These are phyloP conservation scores for Aschersonia sp. DNA, from an alignment of 2,329 filamentous ascomycete genomes.

Conservation along the genomic window DNA sequence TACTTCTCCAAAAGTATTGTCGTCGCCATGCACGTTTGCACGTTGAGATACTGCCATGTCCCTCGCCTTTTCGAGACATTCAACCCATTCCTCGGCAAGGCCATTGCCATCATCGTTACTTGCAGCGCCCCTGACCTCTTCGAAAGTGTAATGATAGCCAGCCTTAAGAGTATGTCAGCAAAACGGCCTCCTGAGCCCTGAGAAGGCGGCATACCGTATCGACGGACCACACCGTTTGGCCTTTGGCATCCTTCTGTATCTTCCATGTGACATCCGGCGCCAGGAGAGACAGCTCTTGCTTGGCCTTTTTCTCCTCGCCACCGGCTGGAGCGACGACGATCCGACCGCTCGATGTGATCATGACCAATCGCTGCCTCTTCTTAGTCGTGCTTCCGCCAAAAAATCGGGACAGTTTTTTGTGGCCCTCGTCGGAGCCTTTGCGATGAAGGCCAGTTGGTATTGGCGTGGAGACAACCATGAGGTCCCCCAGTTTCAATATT, in stretches of 20 bases:
- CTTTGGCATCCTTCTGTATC: conserved; percentile 73
- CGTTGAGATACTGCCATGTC: conserved; percentile 70
- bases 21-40: conserved; percentile 48
- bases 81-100: conserved; percentile 82
- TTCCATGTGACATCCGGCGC: conserved; percentile 63
- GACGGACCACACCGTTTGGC: conserved; percentile 74
- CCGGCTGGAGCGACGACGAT: conserved; percentile 83
- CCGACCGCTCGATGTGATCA: conserved; percentile 84
- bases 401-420: conserved; percentile 85
- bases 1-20: conserved; percentile 53
- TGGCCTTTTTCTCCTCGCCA: conserved; percentile 90
- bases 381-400: conserved; percentile 86
- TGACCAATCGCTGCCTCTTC: conserved; percentile 82
- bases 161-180: conserved; percentile 37
- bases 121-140: conserved; percentile 64
- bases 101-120: conserved; percentile 46
- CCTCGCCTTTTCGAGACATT: conserved; percentile 71
- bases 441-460: conserved; percentile 59
- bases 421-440: conserved; percentile 55
- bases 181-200: conserved; percentile 7
- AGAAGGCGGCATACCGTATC: conserved; percentile 59
- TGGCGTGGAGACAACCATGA: conserved; percentile 69
- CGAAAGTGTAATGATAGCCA: conserved; percentile 84
- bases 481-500: conserved; percentile 84
- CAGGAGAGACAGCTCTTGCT: conserved; percentile 79